phyloP scores from a whole-genome alignment of 768 basidiomycete genomes.

The Rhodocollybia butyracea region DNA sequence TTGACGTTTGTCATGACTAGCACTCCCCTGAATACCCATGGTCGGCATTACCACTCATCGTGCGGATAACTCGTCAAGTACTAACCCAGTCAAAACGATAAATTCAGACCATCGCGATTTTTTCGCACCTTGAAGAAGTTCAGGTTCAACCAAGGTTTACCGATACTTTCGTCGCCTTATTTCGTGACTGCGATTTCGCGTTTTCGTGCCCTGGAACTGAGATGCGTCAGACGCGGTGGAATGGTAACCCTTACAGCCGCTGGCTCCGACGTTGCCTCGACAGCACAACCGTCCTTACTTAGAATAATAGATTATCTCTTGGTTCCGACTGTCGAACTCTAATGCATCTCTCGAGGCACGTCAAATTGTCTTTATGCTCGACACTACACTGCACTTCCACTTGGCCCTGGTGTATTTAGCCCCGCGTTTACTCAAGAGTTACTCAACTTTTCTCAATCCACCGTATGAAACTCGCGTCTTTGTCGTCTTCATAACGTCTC shows the following conservation, averaged over 20 bases:
- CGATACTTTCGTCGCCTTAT: constrained; percentile 4
- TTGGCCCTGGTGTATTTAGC: neutral
- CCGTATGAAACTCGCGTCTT: neutral
- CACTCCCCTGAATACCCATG: neutral
- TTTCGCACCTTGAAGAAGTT: constrained; percentile 18
- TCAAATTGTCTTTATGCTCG: constrained; percentile 4
- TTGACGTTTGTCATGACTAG: neutral
- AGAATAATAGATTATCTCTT: neutral
- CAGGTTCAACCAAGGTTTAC: constrained; percentile 3
- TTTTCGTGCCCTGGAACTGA: neutral
- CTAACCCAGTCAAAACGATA: constrained; percentile 1
- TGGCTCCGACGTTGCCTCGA: neutral
- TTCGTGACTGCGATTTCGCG: too few relatives aligned
- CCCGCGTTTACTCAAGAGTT: constrained; percentile 6
- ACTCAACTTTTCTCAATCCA: neutral
- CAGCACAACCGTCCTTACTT: neutral
- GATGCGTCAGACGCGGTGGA: too few relatives aligned
- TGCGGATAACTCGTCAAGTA: neutral
- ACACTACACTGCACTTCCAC: neutral
- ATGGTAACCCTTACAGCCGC: neutral
- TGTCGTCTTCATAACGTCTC: neutral
- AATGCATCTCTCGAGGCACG: neutral
- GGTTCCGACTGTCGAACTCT: constrained; percentile 3
- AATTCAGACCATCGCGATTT: constrained; percentile 29
- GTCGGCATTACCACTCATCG: neutral